A percentile compares a stretch with the other conserved stretches of the same genome.
These are phyloP conservation scores for Lichtheimia ornata DNA, from an alignment of 371 early-diverging fungal genomes.

Conservation along the genomic window DNA sequence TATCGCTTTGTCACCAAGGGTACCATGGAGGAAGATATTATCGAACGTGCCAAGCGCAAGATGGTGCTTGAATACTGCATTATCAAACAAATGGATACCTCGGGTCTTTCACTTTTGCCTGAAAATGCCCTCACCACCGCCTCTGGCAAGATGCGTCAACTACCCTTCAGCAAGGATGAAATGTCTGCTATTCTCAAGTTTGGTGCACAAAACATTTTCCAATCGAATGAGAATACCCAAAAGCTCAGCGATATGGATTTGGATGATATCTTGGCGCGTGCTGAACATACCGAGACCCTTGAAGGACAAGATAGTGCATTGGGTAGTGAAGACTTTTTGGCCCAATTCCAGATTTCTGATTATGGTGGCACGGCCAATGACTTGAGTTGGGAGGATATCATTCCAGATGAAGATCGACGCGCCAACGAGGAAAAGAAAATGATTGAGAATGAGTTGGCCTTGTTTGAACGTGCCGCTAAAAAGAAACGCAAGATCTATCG, in stretches of 20 bases:
- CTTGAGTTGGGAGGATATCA: slow-evolving; percentile 94
- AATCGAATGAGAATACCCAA: slow-evolving; percentile 70
- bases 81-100: slow-evolving; percentile 98
- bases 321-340: slow-evolving; percentile 90
- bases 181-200: slow-evolving; percentile 94
- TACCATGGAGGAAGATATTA: slow-evolving; percentile 98
- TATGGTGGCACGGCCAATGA: slow-evolving; percentile 77
- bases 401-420: slow-evolving; percentile 84
- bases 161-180: slow-evolving; percentile 78
- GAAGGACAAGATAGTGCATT: slow-evolving; percentile 63
- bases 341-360: slow-evolving; percentile 94
- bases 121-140: slow-evolving; percentile 51
- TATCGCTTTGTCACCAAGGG: slow-evolving; percentile 98
- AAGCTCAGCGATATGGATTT: slow-evolving; percentile 91
- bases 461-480: slow-evolving; percentile 57
- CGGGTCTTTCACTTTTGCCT: slow-evolving; percentile 72
- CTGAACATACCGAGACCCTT: slow-evolving; percentile 88
- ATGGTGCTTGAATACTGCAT: slow-evolving; percentile 98
- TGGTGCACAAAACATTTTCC: slow-evolving; percentile 96
- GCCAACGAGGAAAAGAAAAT: slow-evolving; percentile 66
- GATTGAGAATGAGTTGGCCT: slow-evolving; percentile 43
- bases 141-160: slow-evolving; percentile 48
- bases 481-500: slow-evolving; percentile 38
- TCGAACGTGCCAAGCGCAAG: slow-evolving; percentile 97
- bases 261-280: slow-evolving; percentile 93